A percentile compares a stretch with the other conserved stretches of the same genome.
Evolutionary conservation across 495 filamentous ascomycete species (phyloP).

Genomic region (Hypoxylon lenormandii): DNA sequence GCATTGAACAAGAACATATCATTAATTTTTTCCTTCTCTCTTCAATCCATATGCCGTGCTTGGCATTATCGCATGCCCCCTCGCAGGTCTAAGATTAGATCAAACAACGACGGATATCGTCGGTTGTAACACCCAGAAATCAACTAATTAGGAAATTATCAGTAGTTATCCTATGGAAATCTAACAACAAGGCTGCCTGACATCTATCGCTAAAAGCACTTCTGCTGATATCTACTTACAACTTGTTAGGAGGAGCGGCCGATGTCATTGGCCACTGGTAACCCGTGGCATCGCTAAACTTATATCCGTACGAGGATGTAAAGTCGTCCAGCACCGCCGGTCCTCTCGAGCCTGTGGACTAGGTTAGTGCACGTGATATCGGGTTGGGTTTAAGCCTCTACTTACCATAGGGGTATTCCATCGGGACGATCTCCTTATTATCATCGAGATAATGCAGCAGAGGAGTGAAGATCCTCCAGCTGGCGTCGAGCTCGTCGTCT

Average conservation of each 20-base stretch:
- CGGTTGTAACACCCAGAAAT: slow-evolving; percentile 30
- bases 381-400: slow-evolving; percentile 9
- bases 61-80: slow-evolving; percentile 30
- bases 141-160: slow-evolving; percentile 40
- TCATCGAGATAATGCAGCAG: slow-evolving; percentile 97
- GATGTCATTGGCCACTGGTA: slow-evolving; percentile 90
- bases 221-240: slow-evolving; percentile 65
- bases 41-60: slow-evolving; percentile 33
- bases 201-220: slow-evolving; percentile 43
- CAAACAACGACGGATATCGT: slow-evolving; percentile 32
- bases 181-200: slow-evolving; percentile 43
- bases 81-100: slow-evolving; percentile 28
- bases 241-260: slow-evolving; percentile 72
- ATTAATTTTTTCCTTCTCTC: slow-evolving; percentile 12
- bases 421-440: slow-evolving; percentile 98
- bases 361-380: slow-evolving; percentile 17
- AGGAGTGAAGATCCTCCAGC: slow-evolving; percentile 98
- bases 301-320: slow-evolving; percentile 96
- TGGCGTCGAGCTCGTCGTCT: slow-evolving; percentile 97
- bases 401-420: slow-evolving; percentile 99
- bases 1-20: slow-evolving; percentile 31
- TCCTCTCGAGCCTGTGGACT: slow-evolving; percentile 83
- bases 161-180: slow-evolving; percentile 34
- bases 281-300: slow-evolving; percentile 95
- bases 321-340: slow-evolving; percentile 98